A percentile compares a stretch with the other conserved stretches of the same genome.
phyloP scores from a whole-genome alignment of 441 rosid species.

The Manihot esculenta region DNA sequence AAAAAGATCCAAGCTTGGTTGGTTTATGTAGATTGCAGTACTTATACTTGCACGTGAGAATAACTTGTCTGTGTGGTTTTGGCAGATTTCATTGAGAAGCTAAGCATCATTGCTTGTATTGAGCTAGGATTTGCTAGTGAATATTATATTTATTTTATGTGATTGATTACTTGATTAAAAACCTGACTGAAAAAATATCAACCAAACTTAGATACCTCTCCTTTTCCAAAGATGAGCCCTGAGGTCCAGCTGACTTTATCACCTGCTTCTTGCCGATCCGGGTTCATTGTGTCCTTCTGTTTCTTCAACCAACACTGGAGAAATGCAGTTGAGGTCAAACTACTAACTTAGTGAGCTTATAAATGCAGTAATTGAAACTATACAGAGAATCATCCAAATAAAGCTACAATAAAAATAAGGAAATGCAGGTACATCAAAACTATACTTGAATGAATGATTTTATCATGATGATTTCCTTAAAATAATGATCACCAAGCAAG shows the following conservation, averaged over 20 bases:
- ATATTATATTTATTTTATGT: too few relatives aligned
- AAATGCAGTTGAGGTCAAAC: neutral
- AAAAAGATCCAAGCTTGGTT: too few relatives aligned
- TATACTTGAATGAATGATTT: too few relatives aligned
- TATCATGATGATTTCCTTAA: too few relatives aligned
- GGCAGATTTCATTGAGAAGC: too few relatives aligned
- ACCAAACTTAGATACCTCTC: slow-evolving; percentile 58
- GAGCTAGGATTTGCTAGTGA: too few relatives aligned
- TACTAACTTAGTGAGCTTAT: neutral
- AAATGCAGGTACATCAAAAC: neutral
- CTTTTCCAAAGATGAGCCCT: slow-evolving; percentile 85
- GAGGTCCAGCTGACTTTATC: slow-evolving; percentile 76
- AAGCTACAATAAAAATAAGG: too few relatives aligned
- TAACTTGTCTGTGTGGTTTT: too few relatives aligned
- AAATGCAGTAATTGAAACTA: neutral
- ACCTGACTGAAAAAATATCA: neutral
- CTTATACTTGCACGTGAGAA: too few relatives aligned
- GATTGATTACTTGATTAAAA: neutral
- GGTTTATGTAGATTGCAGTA: too few relatives aligned
- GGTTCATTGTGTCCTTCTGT: slow-evolving; percentile 66
- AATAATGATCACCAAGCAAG: too few relatives aligned
- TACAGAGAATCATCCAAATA: neutral
- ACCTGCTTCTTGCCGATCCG: slow-evolving; percentile 66
- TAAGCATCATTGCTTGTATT: too few relatives aligned
- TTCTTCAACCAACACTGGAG: slow-evolving; percentile 95